phyloP scores from a whole-genome alignment of 345 rosid species.

The Populus simonii region DNA sequence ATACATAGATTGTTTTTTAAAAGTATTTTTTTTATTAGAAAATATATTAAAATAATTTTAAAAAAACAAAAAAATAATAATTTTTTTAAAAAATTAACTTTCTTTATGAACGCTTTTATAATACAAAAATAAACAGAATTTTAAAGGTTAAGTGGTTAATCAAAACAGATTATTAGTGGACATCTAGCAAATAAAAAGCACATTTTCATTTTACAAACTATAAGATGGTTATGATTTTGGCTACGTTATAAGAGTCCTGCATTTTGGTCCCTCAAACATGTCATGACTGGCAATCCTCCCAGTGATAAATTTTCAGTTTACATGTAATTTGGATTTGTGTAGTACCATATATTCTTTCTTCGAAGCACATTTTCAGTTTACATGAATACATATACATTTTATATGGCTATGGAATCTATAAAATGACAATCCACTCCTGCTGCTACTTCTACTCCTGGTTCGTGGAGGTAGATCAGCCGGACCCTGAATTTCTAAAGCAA shows the following conservation, averaged over 20 bases:
- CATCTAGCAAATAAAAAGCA: background rate
- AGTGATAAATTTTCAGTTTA: slow-evolving; percentile 3
- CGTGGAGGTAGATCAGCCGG: background rate
- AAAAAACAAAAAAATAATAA: no score
- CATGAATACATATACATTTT: slow-evolving; percentile 18
- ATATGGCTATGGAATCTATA: background rate
- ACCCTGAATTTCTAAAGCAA: slow-evolving; percentile 5
- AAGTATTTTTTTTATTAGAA: no score
- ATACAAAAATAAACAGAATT: no score
- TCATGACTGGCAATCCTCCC: background rate
- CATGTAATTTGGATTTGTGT: slow-evolving; percentile 8
- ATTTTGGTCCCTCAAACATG: background rate
- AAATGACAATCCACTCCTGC: background rate
- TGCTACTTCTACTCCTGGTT: background rate
- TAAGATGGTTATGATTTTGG: background rate
- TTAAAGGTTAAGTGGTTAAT: no score
- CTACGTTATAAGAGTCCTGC: background rate
- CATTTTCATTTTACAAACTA: background rate
- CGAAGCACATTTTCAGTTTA: background rate
- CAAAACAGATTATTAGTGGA: background rate
- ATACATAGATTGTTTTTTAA: no score
- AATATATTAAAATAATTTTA: no score
- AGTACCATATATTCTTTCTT: background rate
- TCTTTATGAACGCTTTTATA: no score
- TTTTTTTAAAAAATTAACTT: no score